phyloP scores from a whole-genome alignment of 768 basidiomycete species.

The Mycena chlorophos region DNA sequence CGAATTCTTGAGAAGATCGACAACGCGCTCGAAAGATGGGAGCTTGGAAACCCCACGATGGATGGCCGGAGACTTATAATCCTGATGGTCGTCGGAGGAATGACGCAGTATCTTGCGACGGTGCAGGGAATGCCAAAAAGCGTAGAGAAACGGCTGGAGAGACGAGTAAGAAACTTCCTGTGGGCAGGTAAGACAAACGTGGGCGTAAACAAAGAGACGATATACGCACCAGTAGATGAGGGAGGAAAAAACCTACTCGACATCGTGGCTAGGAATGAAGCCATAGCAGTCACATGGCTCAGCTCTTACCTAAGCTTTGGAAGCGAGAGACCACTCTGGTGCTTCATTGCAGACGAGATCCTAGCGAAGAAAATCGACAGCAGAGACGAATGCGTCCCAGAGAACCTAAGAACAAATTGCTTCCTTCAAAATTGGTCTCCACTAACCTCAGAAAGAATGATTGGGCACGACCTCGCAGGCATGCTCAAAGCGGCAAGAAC shows the following conservation, averaged over 20 bases:
- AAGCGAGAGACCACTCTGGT: not conserved
- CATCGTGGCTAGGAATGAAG: not conserved
- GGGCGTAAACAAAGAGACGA: not conserved
- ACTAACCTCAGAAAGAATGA: not conserved
- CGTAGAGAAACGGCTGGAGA: conserved; percentile 5
- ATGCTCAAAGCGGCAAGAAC: conserved; percentile 2
- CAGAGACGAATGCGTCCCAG: not conserved
- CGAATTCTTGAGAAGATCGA: conserved; percentile 9
- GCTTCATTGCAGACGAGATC: not conserved
- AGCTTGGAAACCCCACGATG: conserved; percentile 11
- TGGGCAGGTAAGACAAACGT: conserved; percentile 4
- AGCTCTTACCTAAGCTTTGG: not conserved
- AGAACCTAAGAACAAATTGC: not conserved
- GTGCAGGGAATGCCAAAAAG: conserved; percentile 27
- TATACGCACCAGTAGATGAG: conserved; percentile 3
- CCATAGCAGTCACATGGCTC: not conserved
- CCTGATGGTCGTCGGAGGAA: conserved; percentile 19
- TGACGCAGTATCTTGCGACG: conserved; percentile 21
- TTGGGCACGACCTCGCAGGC: not conserved
- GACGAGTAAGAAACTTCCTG: conserved; percentile 1
- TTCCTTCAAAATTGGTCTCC: conserved; percentile 2
- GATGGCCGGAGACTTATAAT: conserved; percentile 13
- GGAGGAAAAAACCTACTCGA: not conserved
- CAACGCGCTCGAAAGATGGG: conserved; percentile 3
- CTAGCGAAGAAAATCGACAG: not conserved